Base-by-base conservation (phyloP, 116 monocot genomes). In the Dioscorea cayenensis region DNA sequence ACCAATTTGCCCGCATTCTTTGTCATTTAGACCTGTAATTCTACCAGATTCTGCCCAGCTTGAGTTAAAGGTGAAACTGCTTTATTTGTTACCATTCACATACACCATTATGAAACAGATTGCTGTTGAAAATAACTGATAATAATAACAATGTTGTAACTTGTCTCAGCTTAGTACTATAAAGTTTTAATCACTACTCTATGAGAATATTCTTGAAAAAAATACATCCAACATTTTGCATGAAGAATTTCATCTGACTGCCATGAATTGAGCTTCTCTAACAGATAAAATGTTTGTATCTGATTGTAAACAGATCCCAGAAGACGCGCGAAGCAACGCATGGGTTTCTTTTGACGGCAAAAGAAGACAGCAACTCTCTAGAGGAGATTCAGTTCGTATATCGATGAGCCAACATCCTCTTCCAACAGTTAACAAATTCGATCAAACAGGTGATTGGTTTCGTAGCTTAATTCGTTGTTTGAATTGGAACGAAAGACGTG, bases 321-420 rank as follows among this genome's bases (percentile, higher is more conserved):
- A 72, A 21, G 91, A 89, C 69, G 81, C 99, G 64, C 71, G 99
- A 32, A 93, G 85, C 55, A 99, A 99, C 71, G 99, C 99, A 13
- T 99, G 99, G 99, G 99, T 99, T 28, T 99, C 99, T 58, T 99
- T 99, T 69, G 94, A 99, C 66, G 99, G 97, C 27, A 99, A 99
- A 68, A 86, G 99, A 71, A 86, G 99, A 73, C 99, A 99, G 60
- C 99, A 99, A 63, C 84, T 99, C 36, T 93, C 94, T 2, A 84
- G 84, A 78, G 94, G 99, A 22, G 99, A 99, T 51, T 90, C 94
- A 5, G 77, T 99, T 55, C 79, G 83, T 19, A 93, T 99, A 65
- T 87, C 60, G 9, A 99, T 99, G 99, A 99, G 99, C 64, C 82
- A 89, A 70, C 99, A 99, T 66, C 94, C 99, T 2, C 93, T 99